Conservation (phyloP, 2,329 filamentous ascomycete species). For the Fusarium decemcellulare region DNA sequence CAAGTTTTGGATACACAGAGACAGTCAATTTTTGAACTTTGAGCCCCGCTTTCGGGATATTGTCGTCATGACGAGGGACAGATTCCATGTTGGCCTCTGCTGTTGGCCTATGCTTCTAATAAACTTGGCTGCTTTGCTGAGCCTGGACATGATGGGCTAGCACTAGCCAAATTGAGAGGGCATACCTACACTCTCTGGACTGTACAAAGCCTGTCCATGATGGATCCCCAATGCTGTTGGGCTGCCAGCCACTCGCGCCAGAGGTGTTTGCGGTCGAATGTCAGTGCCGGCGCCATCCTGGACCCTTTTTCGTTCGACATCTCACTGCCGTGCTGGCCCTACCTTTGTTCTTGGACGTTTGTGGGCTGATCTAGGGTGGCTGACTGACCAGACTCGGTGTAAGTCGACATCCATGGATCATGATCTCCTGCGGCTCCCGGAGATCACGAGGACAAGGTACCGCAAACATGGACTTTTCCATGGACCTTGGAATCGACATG, state of each 20-base stretch:
- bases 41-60: conserved; percentile 14
- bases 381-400: conserved; percentile 18
- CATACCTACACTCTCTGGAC: background rate
- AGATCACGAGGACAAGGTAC: conserved; percentile 25
- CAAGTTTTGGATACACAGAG: conserved; percentile 23
- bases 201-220: background rate
- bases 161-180: conserved; percentile 12
- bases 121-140: background rate
- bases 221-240: background rate
- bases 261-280: conserved; percentile 30
- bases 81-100: conserved; percentile 11
- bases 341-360: background rate
- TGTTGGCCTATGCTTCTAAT: background rate
- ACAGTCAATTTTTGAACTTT: background rate
- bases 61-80: conserved; percentile 11
- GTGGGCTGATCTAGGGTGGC: conserved; percentile 30
- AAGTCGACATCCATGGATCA: conserved; percentile 20
- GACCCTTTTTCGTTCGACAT: conserved; percentile 1
- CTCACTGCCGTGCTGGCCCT: conserved; percentile 2
- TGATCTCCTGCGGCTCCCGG: conserved; percentile 4
- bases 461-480: conserved; percentile 21
- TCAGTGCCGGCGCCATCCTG: conserved; percentile 32
- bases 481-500: conserved; percentile 24
- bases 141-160: background rate
- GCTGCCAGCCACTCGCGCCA: conserved; percentile 32